phyloP scores from a whole-genome alignment of 2,329 filamentous ascomycete genomes.

The Beauveria bassiana region DNA sequence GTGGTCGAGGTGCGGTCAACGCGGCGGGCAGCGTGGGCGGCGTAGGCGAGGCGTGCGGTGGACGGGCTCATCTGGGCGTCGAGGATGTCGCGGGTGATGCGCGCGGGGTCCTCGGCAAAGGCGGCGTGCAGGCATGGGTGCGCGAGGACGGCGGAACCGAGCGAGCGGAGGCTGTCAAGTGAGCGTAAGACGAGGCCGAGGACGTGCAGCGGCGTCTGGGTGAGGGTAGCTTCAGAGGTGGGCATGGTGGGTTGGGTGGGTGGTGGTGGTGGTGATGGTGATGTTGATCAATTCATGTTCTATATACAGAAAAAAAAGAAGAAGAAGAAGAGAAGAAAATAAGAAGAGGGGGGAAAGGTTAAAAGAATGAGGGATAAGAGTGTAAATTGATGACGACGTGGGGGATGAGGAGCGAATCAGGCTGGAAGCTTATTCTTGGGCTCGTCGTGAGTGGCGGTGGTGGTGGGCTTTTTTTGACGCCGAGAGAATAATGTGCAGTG shows the following conservation, averaged over 20 bases:
- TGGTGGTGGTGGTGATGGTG: not conserved
- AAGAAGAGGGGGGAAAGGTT: not conserved
- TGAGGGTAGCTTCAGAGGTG: not conserved
- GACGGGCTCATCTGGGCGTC: constrained; percentile 8
- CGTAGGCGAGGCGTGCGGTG: constrained; percentile 5
- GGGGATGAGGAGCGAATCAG: not conserved
- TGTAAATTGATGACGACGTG: not conserved
- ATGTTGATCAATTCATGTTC: not conserved
- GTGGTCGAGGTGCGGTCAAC: not conserved
- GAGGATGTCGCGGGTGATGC: constrained; percentile 10
- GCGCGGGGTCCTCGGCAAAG: constrained; percentile 4
- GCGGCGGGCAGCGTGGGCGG: constrained; percentile 3
- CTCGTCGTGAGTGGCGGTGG: not conserved
- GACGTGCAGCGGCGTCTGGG: constrained; percentile 7
- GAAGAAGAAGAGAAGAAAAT: not conserved
- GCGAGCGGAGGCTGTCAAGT: constrained; percentile 17
- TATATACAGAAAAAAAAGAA: not conserved
- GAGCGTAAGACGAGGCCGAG: constrained; percentile 21
- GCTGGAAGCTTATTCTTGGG: constrained; percentile 1
- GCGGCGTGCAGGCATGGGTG: constrained; percentile 8
- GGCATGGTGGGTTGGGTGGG: not conserved
- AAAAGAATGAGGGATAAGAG: not conserved
- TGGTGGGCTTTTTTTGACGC: not conserved
- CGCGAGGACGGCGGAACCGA: constrained; percentile 4
- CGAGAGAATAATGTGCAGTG: not conserved